Conservation (phyloP, 768 basidiomycete species). For the Lentinula sp. region DNA sequence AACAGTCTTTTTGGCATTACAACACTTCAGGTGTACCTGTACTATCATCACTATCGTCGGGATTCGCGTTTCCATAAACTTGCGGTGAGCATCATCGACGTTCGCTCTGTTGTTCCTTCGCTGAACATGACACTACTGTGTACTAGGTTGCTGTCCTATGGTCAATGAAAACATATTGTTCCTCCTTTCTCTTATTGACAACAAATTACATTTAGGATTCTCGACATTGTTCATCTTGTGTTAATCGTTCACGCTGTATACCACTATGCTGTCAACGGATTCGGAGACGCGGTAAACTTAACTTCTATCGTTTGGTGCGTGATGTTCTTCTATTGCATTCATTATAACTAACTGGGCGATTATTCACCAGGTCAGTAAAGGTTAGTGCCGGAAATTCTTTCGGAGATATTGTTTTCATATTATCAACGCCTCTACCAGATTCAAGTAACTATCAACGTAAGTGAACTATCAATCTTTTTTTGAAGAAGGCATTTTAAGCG, state of each 20-base stretch:
- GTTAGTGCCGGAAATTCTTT: slow-evolving; percentile 12
- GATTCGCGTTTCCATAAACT: slow-evolving; percentile 23
- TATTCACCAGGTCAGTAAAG: slow-evolving; percentile 24
- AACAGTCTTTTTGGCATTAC: slow-evolving; percentile 17
- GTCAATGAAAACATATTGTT: slow-evolving; percentile 14
- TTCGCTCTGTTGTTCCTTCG: not conserved
- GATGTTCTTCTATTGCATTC: not conserved
- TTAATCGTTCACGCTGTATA: slow-evolving; percentile 30
- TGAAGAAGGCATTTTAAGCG: not conserved
- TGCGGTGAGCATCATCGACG: slow-evolving; percentile 19
- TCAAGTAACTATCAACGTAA: slow-evolving; percentile 35
- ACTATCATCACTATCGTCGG: slow-evolving; percentile 12
- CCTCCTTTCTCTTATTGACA: not conserved
- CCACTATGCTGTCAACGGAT: slow-evolving; percentile 27
- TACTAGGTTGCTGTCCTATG: slow-evolving; percentile 27
- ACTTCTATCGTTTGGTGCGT: slow-evolving; percentile 24
- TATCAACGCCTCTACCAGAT: slow-evolving; percentile 20
- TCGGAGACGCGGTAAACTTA: slow-evolving; percentile 23
- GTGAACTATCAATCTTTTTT: slow-evolving; percentile 6
- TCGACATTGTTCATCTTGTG: slow-evolving; percentile 28
- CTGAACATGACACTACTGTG: not conserved
- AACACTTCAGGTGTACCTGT: slow-evolving; percentile 16
- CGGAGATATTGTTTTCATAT: not conserved
- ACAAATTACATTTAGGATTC: slow-evolving; percentile 17
- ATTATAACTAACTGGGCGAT: not conserved